Conservation (phyloP, 1,139 yeast genomes). For the Taiozyma onychis region DNA sequence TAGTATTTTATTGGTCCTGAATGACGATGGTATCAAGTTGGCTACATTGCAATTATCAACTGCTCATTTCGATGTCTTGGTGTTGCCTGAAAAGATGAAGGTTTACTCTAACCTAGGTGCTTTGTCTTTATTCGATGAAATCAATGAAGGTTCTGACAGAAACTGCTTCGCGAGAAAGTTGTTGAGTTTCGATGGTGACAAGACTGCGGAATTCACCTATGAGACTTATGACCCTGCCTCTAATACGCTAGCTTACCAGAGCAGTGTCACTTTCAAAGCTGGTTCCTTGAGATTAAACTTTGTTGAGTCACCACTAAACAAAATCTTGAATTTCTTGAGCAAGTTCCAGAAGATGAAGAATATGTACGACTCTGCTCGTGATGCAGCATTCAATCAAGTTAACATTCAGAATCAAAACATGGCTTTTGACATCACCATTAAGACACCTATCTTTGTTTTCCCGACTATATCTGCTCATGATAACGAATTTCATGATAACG, state of each 20-base stretch:
- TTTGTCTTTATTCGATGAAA: constrained; percentile 70
- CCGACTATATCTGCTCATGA: constrained; percentile 53
- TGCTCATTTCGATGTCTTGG: constrained; percentile 59
- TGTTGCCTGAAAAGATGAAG: constrained; percentile 76
- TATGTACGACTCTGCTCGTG: constrained; percentile 81
- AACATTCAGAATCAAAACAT: constrained; percentile 56
- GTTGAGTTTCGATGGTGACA: constrained; percentile 75
- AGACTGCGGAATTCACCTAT: constrained; percentile 76
- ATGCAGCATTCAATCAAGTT: constrained; percentile 64
- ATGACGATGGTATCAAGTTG: constrained; percentile 77
- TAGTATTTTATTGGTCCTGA: constrained; percentile 68
- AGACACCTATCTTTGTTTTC: constrained; percentile 79
- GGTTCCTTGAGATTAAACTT: constrained; percentile 74
- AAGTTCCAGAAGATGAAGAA: constrained; percentile 84
- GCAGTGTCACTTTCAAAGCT: constrained; percentile 60
- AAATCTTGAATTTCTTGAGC: constrained; percentile 60
- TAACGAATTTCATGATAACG: constrained; percentile 43
- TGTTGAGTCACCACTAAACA: constrained; percentile 72
- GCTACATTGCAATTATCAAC: constrained; percentile 76
- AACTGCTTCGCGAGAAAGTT: constrained; percentile 60
- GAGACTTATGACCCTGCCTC: constrained; percentile 68
- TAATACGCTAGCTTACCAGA: constrained; percentile 44
- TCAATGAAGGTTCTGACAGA: constrained; percentile 55
- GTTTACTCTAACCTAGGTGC: constrained; percentile 77
- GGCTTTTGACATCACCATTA: constrained; percentile 64